Conservation (phyloP, 768 basidiomycete genomes). For the Calocybe indica region DNA sequence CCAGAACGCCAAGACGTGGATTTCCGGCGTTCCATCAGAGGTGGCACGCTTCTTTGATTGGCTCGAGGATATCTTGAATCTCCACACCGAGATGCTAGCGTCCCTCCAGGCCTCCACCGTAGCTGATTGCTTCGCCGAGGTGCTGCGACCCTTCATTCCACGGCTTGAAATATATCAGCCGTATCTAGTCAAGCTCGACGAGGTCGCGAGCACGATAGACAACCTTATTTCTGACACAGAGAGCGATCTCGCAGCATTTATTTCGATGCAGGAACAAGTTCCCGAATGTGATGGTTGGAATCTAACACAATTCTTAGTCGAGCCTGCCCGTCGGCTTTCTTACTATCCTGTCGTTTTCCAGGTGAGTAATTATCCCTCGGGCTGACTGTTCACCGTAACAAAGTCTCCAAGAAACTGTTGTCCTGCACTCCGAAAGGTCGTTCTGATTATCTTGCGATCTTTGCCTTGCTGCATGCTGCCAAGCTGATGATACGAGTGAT, state of each 20-base stretch:
- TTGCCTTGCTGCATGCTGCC: constrained; percentile 59
- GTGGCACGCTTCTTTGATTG: constrained; percentile 78
- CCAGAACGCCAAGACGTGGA: constrained; percentile 68
- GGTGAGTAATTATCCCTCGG: constrained; percentile 35
- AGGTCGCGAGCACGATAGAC: constrained; percentile 48
- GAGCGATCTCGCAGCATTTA: constrained; percentile 82
- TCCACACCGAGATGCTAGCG: constrained; percentile 61
- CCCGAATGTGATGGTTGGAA: constrained; percentile 55
- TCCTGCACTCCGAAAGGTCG: constrained; percentile 66
- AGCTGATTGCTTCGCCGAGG: constrained; percentile 50
- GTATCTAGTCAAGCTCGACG: constrained; percentile 70
- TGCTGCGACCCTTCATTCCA: constrained; percentile 54
- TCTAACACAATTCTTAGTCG: constrained; percentile 62
- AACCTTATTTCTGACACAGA: constrained; percentile 39
- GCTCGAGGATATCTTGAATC: constrained; percentile 79
- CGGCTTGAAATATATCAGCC: constrained; percentile 82
- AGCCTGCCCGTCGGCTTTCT: constrained; percentile 69
- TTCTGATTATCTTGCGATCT: constrained; percentile 62
- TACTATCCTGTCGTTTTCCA: constrained; percentile 70
- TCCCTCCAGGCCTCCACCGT: constrained; percentile 31
- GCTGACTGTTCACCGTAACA: too few species aligned
- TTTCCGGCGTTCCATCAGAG: constrained; percentile 69
- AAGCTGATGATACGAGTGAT: constrained; percentile 71
- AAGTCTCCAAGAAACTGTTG: constrained; percentile 49
- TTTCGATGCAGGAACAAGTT: constrained; percentile 56